Evolutionary conservation across 768 basidiomycete genomes (phyloP), one percentile per base, ranked within the genome.

Genomic region (Chalciporus chontae): DNA sequence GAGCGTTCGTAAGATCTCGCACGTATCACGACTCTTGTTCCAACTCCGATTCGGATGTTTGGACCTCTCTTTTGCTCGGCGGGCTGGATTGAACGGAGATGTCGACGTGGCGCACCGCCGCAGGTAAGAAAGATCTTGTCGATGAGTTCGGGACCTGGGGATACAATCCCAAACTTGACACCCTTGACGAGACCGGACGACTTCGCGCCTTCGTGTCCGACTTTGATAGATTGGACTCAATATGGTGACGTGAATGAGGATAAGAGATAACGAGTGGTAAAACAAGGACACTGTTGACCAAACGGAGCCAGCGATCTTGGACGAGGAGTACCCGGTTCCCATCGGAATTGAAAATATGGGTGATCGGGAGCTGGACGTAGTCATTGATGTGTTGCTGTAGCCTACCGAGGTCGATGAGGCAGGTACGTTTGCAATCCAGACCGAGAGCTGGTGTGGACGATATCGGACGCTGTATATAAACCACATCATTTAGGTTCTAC

Each of bases 391-490:
- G 24, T 73, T 95, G 50, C 67, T 97, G 29, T 90, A 91, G 47
- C 93, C 93, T 1, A 77, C 80, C 3, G 88, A 90, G 56, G 71
- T 93, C 10, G 89, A 93, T 48, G 77, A 89, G 5, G 72, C 95
- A 50, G 68, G 24, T 24, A 24, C 24, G 24, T 24, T 7, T 24
- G 24, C 24, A 24, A n/a, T n/a, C n/a, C n/a, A n/a, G n/a, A 90
- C 69, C 4, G 67, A 57, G 4, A 95, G 58, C 0, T 67, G 66
- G 53, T 90, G 89, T 0, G 83, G 76, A 18, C 79, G 79, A 54
- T 84, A 76, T 43, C 77, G 80, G 37, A 89, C 77, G 18, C 85
- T 89, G 32, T 6, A 34, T 38, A n/a, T n/a, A n/a, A n/a, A n/a
- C n/a, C 41, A 23, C 11, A 27, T n/a, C 26, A 26, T 26, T 26